These are phyloP conservation scores for Neurospora sp. DNA, from an alignment of 495 filamentous ascomycete species.

Conservation along the genomic window DNA sequence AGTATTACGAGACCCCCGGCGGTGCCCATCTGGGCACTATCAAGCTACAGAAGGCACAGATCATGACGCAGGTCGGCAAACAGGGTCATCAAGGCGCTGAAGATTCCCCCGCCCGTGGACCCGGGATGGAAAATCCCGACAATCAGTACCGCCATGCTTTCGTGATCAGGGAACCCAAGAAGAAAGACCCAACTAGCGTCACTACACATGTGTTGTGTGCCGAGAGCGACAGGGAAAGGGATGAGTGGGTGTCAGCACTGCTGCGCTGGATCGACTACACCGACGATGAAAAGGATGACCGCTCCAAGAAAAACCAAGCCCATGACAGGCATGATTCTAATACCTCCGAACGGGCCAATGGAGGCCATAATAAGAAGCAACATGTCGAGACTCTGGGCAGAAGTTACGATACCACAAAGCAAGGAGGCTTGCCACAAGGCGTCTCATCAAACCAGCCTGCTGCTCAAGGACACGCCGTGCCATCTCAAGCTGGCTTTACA, in stretches of 20 bases:
- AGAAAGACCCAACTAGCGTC: conserved; percentile 81
- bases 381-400: conserved; percentile 18
- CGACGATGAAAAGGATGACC: conserved; percentile 47
- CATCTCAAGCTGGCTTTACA: conserved; percentile 34
- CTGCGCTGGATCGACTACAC: conserved; percentile 80
- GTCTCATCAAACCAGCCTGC: conserved; percentile 18
- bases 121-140: conserved; percentile 62
- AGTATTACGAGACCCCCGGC: conserved; percentile 84
- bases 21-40: conserved; percentile 88
- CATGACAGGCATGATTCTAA: conserved; percentile 26
- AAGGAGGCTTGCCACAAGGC: conserved; percentile 45
- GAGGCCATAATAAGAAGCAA: conserved; percentile 37
- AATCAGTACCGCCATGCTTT: conserved; percentile 97
- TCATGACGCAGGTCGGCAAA: conserved; percentile 91
- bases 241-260: conserved; percentile 85
- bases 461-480: conserved; percentile 22
- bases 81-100: conserved; percentile 52
- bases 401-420: conserved; percentile 74
- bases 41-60: conserved; percentile 82
- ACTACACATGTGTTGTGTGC: conserved; percentile 95
- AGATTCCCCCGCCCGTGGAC: conserved; percentile 48
- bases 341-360: conserved; percentile 24
- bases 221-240: conserved; percentile 86
- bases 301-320: conserved; percentile 16
- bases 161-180: conserved; percentile 87